These are phyloP conservation scores for Lipomyces yamanashiensis DNA, from an alignment of 805 yeast species.

Conservation along the genomic window DNA sequence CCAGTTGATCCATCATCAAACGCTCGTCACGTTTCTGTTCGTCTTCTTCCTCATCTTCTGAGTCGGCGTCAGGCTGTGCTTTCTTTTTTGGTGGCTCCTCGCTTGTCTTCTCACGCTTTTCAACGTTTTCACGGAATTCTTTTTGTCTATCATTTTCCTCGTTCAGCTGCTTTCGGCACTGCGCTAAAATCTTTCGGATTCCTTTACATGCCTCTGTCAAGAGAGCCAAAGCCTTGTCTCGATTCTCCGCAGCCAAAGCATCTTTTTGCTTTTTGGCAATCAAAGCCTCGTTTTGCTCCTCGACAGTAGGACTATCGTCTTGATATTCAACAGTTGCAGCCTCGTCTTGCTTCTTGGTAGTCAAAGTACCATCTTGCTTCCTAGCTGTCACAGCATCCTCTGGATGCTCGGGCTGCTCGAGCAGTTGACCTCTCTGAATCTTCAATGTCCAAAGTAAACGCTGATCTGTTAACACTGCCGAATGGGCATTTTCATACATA, in stretches of 20 bases:
- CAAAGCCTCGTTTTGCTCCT: too few species aligned
- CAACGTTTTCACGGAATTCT: slow-evolving; percentile 25
- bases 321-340: too few species aligned
- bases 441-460: slow-evolving; percentile 52
- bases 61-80: not conserved
- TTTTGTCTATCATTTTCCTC: slow-evolving; percentile 35
- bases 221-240: slow-evolving; percentile 55
- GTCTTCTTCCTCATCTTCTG: slow-evolving; percentile 18
- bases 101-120: not conserved
- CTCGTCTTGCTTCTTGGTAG: too few species aligned
- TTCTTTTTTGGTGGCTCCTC: not conserved
- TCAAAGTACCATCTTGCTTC: too few species aligned
- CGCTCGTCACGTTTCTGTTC: slow-evolving; percentile 33
- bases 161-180: slow-evolving; percentile 34
- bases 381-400: slow-evolving; percentile 51
- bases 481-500: slow-evolving; percentile 62
- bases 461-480: slow-evolving; percentile 55
- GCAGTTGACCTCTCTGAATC: slow-evolving; percentile 69
- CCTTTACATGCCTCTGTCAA: slow-evolving; percentile 52
- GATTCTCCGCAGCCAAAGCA: slow-evolving; percentile 40
- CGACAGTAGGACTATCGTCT: too few species aligned
- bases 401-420: slow-evolving; percentile 58
- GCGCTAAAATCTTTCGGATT: slow-evolving; percentile 40
- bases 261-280: too few species aligned
- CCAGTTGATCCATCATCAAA: slow-evolving; percentile 19